These are phyloP conservation scores for Paecilomyces variotii DNA, from an alignment of 2,329 filamentous ascomycete species.

Conservation along the genomic window DNA sequence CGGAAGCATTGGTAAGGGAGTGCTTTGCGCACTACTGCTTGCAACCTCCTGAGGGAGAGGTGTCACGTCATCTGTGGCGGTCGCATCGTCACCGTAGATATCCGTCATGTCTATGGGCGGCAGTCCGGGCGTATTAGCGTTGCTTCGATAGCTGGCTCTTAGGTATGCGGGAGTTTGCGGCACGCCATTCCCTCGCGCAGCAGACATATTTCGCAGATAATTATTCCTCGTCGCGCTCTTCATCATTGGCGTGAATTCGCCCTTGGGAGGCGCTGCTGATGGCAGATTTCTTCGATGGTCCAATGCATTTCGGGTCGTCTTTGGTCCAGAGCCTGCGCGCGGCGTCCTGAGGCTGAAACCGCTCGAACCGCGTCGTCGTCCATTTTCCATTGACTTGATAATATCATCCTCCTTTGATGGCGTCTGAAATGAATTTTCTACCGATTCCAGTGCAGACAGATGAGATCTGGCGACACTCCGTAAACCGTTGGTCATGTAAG, in stretches of 20 bases:
- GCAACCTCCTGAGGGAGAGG: constrained; percentile 66
- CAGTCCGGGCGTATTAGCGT: constrained; percentile 66
- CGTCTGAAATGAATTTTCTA: constrained; percentile 79
- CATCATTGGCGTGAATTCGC: constrained; percentile 90
- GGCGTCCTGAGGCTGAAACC: constrained; percentile 63
- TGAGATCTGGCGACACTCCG: constrained; percentile 43
- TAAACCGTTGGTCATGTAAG: constrained; percentile 61
- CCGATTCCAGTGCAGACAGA: constrained; percentile 60
- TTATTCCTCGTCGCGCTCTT: constrained; percentile 68
- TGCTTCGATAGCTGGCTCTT: constrained; percentile 54
- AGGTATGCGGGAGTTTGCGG: constrained; percentile 62
- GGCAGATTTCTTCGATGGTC: constrained; percentile 65
- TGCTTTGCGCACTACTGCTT: constrained; percentile 74
- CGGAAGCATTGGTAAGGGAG: constrained; percentile 65
- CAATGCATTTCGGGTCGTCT: constrained; percentile 43
- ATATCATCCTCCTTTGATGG: constrained; percentile 71
- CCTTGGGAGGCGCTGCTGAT: constrained; percentile 45
- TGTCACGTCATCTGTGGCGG: constrained; percentile 57
- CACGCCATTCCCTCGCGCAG: constrained; percentile 48
- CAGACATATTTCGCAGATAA: constrained; percentile 49
- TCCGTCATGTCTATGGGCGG: constrained; percentile 64
- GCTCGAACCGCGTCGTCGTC: constrained; percentile 43
- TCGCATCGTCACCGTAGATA: constrained; percentile 56
- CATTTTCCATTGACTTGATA: constrained; percentile 65
- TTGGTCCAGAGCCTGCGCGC: constrained; percentile 53